phyloP scores from a whole-genome alignment of 495 filamentous ascomycete genomes.

The Apodospora peruviana region DNA sequence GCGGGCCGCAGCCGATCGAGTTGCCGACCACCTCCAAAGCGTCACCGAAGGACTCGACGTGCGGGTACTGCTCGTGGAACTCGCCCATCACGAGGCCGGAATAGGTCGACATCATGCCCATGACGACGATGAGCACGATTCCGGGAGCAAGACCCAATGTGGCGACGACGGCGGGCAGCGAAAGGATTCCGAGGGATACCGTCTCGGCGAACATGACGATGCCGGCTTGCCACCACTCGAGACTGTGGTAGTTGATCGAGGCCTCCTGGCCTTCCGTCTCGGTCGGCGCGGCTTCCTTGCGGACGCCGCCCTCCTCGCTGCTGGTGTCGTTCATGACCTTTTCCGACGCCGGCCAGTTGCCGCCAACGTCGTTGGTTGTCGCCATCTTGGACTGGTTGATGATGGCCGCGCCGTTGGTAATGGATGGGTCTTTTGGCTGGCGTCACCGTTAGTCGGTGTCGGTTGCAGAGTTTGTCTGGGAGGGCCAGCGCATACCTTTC shows the following conservation, averaged over 20 bases:
- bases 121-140: slow-evolving; percentile 8
- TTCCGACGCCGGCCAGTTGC: too few relatives aligned
- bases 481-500: too few relatives aligned
- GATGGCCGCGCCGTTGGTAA: too few relatives aligned
- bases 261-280: neutral
- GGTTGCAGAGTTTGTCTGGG: too few relatives aligned
- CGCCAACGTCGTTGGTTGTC: too few relatives aligned
- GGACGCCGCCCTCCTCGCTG: too few relatives aligned
- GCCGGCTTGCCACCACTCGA: slow-evolving; percentile 19
- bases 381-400: too few relatives aligned
- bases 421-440: too few relatives aligned
- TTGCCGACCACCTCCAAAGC: slow-evolving; percentile 13
- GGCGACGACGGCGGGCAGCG: slow-evolving; percentile 13
- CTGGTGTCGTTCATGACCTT: too few relatives aligned
- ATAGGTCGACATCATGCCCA: slow-evolving; percentile 10
- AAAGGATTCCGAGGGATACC: slow-evolving; percentile 15
- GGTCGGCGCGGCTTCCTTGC: too few relatives aligned
- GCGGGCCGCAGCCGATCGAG: slow-evolving; percentile 13
- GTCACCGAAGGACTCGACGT: slow-evolving; percentile 16
- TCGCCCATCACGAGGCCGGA: slow-evolving; percentile 18
- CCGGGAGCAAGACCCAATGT: slow-evolving; percentile 12
- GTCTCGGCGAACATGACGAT: slow-evolving; percentile 16
- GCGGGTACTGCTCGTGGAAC: slow-evolving; percentile 11
- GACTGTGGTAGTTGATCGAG: slow-evolving; percentile 14
- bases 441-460: too few relatives aligned